Base-by-base conservation (phyloP, 2,329 filamentous ascomycete species). In the Cordyceps farinosa region DNA sequence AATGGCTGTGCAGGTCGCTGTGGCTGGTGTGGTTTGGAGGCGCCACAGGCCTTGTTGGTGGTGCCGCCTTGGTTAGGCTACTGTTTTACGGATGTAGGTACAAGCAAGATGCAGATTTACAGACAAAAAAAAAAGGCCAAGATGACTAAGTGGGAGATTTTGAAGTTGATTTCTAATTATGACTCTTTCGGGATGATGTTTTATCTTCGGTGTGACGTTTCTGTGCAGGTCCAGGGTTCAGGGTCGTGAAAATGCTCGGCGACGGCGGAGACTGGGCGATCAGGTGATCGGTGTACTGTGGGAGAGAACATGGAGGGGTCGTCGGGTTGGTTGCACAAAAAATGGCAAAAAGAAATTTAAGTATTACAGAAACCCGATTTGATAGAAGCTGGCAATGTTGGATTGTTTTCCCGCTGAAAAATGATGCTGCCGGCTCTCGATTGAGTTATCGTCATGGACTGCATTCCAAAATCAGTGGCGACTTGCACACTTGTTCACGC, bases 251-350 rank as follows among this genome's bases (percentile, higher is more conserved):
- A 15, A 50, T 50, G 45, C 9, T 48, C 34, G 56, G 36, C 34
- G 55, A 27, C 47, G 48, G 58, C 58, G 58, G 50, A 44, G 54
- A 54, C 15, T 15, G 42, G 60, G 60, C 60, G 60, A 55, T 62
- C 60, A 62, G 51, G 60, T 62, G 60, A 62, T 62, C 60, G 60
- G 60, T 55, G 17, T 27, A 15, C 29, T 36, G 44, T 27, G 3
- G 22, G 9, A 42, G 38, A 9, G 27, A 7, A 15, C 42, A 44
- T n/a, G 42, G 42, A 44, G n/a, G 42, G 11, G 45, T 13, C 29
- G 5, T 48, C 27, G 45, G 45, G 15, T 15, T 13, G 2, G 45
- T 13, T 48, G 27, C 29, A 30, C 5, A 48, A 30, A 30, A 30
- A 17, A 15, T 30, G 45, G 45, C 27, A 30, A 17, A 8, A 8